Conservation (phyloP, 805 yeast species). For the Wickerhamiella occidentalis region DNA sequence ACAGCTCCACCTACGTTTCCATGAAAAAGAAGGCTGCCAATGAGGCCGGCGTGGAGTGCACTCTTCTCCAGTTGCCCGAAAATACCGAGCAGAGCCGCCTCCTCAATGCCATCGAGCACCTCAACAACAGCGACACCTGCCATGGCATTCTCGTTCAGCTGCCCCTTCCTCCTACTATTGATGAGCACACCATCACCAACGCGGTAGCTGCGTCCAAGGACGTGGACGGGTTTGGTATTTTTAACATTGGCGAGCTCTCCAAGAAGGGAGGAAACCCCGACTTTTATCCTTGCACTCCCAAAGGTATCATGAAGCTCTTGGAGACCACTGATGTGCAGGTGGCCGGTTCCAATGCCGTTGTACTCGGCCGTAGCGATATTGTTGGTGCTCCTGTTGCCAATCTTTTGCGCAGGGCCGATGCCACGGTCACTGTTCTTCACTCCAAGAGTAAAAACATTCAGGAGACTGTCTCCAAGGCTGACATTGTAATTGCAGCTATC, state of each 20-base stretch:
- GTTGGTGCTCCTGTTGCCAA: conserved; percentile 92
- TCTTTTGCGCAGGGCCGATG: conserved; percentile 61
- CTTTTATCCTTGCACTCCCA: conserved; percentile 91
- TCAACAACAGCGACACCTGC: conserved; percentile 64
- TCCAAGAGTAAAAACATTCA: conserved; percentile 56
- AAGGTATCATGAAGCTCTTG: conserved; percentile 75
- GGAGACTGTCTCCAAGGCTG: conserved; percentile 52
- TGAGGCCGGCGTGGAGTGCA: conserved; percentile 66
- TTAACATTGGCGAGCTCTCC: conserved; percentile 80
- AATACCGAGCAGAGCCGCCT: conserved; percentile 45
- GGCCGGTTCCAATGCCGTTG: conserved; percentile 78
- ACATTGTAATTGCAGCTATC: conserved; percentile 82
- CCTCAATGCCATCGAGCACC: conserved; percentile 43
- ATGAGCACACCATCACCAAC: conserved; percentile 69
- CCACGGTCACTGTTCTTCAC: conserved; percentile 80
- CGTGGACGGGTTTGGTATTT: conserved; percentile 88
- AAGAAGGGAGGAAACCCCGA: conserved; percentile 74
- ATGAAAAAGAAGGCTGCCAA: conserved; percentile 85
- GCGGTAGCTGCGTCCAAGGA: conserved; percentile 76
- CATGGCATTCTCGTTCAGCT: conserved; percentile 85
- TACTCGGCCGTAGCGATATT: conserved; percentile 88
- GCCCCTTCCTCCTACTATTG: conserved; percentile 71
- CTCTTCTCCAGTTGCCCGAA: conserved; percentile 52
- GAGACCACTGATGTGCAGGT: conserved; percentile 54
- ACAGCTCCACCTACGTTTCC: conserved; percentile 79